phyloP scores from a whole-genome alignment of 2,329 filamentous ascomycete genomes.

The Berkeleyomyces basicola region DNA sequence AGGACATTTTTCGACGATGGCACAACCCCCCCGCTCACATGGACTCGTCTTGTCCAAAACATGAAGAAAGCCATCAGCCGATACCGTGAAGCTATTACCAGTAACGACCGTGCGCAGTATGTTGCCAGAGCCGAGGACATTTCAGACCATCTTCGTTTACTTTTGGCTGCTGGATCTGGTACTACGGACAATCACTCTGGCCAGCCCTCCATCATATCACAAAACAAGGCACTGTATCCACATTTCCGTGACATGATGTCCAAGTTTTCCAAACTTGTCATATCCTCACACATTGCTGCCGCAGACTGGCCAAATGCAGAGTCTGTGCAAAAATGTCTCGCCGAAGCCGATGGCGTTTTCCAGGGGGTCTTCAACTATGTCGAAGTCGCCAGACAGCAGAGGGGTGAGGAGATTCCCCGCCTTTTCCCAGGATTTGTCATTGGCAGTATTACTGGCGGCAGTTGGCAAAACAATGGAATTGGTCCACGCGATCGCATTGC shows the following conservation, averaged over 20 bases:
- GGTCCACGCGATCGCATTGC: conserved; percentile 53
- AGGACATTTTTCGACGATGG: conserved; percentile 84
- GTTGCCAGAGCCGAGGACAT: conserved; percentile 94
- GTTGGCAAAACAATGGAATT: conserved; percentile 63
- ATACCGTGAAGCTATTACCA: conserved; percentile 79
- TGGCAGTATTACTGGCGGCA: conserved; percentile 67
- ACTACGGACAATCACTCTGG: conserved; percentile 98
- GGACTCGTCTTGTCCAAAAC: conserved; percentile 78
- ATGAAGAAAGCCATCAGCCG: conserved; percentile 83
- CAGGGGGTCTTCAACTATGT: conserved; percentile 92
- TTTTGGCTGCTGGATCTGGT: conserved; percentile 88
- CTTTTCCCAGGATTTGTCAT: conserved; percentile 86
- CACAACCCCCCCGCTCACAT: conserved; percentile 64
- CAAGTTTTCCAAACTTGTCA: conserved; percentile 95
- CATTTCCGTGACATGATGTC: conserved; percentile 99
- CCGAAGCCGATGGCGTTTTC: conserved; percentile 92
- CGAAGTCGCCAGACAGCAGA: conserved; percentile 81
- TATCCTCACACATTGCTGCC: conserved; percentile 93
- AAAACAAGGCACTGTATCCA: conserved; percentile 90
- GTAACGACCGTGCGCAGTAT: conserved; percentile 72
- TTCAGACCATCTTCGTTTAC: conserved; percentile 80
- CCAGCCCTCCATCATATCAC: conserved; percentile 97
- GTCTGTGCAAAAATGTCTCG: conserved; percentile 84
- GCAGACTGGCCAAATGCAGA: conserved; percentile 91
- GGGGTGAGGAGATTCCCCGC: conserved; percentile 84